Evolutionary conservation across 2,329 filamentous ascomycete genomes (phyloP).

Genomic region (Teratosphaeria zuluensis): DNA sequence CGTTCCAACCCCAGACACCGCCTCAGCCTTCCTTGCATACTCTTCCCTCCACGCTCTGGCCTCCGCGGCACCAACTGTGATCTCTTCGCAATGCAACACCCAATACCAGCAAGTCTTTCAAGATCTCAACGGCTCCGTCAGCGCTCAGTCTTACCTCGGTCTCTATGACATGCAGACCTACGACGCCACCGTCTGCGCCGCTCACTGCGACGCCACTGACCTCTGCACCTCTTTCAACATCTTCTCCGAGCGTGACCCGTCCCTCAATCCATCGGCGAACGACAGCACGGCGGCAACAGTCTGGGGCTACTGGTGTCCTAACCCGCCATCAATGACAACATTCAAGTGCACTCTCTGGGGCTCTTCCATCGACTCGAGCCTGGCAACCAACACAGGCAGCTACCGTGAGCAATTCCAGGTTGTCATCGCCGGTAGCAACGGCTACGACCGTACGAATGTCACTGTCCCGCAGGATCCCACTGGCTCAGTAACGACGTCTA

Average conservation of each 20-base stretch:
- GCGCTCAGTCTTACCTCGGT: not conserved
- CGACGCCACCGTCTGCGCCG: not conserved
- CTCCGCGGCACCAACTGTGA: not conserved
- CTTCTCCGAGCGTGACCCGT: not conserved
- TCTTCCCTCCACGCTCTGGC: not conserved
- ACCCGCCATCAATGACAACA: not conserved
- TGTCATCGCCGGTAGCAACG: slow-evolving; percentile 17
- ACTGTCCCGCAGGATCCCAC: not conserved
- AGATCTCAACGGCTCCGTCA: not conserved
- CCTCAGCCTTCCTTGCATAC: not conserved
- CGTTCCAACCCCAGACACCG: not conserved
- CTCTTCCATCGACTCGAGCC: not conserved
- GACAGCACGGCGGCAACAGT: slow-evolving; percentile 12
- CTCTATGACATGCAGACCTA: not conserved
- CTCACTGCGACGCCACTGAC: not conserved
- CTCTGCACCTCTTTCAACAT: not conserved
- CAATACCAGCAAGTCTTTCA: not conserved
- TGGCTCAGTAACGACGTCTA: not conserved
- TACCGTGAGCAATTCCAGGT: slow-evolving; percentile 16
- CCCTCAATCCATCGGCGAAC: slow-evolving; percentile 6
- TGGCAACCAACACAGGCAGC: slow-evolving; percentile 10
- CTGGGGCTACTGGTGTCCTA: slow-evolving; percentile 8
- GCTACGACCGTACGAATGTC: slow-evolving; percentile 6
- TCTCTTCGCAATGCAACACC: not conserved
- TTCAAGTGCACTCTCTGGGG: not conserved